Percentiles rank a stretch among this genome's conserved stretches.
Conservation (phyloP, 306 rosid genomes). For the Myrica gale region DNA sequence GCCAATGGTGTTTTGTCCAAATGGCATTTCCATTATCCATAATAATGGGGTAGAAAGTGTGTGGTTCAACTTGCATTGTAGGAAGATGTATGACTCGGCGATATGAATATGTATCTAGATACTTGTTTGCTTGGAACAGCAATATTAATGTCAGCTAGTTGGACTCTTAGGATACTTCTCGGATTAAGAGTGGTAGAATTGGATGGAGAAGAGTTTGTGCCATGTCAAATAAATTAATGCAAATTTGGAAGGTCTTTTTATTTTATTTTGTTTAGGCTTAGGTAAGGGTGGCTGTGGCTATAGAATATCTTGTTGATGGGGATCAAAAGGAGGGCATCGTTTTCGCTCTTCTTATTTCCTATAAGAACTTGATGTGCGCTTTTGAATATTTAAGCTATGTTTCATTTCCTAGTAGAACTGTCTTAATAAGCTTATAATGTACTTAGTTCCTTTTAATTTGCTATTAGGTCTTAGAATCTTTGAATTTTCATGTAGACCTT, state of each 20-base stretch:
- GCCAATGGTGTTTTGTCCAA: not conserved
- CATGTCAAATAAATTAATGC: not conserved
- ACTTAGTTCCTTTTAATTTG: not conserved
- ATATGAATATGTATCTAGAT: not conserved
- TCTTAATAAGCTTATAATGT: not conserved
- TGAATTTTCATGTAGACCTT: too few species aligned
- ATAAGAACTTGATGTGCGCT: not conserved
- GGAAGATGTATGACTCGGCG: too few species aligned
- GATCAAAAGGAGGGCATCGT: not conserved
- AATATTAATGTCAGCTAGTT: not conserved
- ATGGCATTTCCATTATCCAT: not conserved
- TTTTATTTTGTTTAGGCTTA: not conserved
- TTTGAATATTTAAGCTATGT: not conserved
- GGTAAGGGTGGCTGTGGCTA: constrained; percentile 1
- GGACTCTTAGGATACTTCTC: not conserved
- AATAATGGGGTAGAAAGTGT: not conserved
- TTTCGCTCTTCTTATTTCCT: not conserved
- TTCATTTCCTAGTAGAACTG: not conserved
- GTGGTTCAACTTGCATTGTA: not conserved
- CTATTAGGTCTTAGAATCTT: too few species aligned
- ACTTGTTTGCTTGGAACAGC: not conserved
- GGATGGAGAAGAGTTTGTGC: not conserved
- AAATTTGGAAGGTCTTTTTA: not conserved
- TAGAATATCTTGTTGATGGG: not conserved
- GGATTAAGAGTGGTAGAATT: not conserved